phyloP scores from a whole-genome alignment of 2,329 filamentous ascomycete species.

The Cladosporium velox region DNA sequence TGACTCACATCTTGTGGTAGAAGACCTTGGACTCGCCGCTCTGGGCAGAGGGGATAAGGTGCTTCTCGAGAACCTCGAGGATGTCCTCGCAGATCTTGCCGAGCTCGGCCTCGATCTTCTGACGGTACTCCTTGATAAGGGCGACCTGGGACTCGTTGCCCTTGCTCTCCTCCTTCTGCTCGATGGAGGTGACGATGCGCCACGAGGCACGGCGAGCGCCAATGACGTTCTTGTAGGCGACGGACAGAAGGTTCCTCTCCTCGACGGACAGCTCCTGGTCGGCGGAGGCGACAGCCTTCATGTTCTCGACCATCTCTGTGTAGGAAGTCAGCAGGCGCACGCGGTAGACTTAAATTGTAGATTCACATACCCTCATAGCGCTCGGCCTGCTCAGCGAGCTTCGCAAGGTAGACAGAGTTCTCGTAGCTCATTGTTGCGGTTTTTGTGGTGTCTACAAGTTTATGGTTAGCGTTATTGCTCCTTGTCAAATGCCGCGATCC shows the following conservation, averaged over 20 bases:
- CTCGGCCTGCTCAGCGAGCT: conserved; percentile 99
- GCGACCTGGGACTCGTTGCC: conserved; percentile 87
- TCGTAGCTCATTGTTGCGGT: conserved; percentile 81
- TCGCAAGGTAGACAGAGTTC: conserved; percentile 98
- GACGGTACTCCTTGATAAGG: conserved; percentile 96
- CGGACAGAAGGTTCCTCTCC: conserved; percentile 95
- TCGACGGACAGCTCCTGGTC: conserved; percentile 70
- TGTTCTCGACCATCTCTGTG: conserved; percentile 99
- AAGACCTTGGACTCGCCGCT: conserved; percentile 98
- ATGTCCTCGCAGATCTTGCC: conserved; percentile 98
- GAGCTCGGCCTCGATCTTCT: conserved; percentile 96
- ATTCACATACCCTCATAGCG: conserved; percentile 84
- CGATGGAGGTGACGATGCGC: conserved; percentile 97
- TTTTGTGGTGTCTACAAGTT: conserved; percentile 4
- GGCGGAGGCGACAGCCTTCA: conserved; percentile 95
- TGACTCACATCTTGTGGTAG: conserved; percentile 95
- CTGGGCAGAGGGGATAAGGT: conserved; percentile 91
- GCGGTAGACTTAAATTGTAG: neutral
- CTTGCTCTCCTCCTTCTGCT: conserved; percentile 99
- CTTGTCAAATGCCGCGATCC: neutral
- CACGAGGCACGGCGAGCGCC: conserved; percentile 94
- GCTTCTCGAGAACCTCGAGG: conserved; percentile 88
- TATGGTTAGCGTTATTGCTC: conserved; percentile 6
- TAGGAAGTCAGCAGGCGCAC: neutral
- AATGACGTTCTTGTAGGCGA: conserved; percentile 99